These are phyloP conservation scores for Carex myosuroides DNA, from an alignment of 176 grass and related monocot genomes.

Conservation along the genomic window DNA sequence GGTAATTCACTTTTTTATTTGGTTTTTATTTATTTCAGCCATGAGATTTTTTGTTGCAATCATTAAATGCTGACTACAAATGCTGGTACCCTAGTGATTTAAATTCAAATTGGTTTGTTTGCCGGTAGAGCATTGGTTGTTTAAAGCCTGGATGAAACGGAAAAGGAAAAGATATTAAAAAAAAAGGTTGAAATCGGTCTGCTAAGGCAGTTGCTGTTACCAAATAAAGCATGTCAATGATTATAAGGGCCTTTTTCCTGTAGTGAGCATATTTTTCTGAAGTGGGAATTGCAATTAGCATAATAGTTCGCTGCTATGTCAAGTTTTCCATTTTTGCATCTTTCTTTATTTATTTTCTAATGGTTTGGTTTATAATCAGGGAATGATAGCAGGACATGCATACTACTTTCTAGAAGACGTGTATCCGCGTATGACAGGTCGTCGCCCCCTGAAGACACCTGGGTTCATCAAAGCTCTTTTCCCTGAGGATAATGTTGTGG, in stretches of 20 bases:
- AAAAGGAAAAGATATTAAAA: background rate
- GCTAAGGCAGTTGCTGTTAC: background rate
- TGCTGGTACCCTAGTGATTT: background rate
- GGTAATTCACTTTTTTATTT: constrained; percentile 45
- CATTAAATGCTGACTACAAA: background rate
- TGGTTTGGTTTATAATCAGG: constrained; percentile 38
- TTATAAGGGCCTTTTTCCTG: background rate
- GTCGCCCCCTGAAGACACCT: constrained; percentile 77
- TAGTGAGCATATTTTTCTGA: background rate
- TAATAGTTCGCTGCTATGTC: background rate
- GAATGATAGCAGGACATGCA: constrained; percentile 93
- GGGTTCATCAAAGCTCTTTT: constrained; percentile 83
- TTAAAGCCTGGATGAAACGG: background rate
- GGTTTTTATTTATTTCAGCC: background rate
- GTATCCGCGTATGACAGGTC: constrained; percentile 78
- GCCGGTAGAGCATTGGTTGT: background rate
- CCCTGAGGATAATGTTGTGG: constrained; percentile 59
- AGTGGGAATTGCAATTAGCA: background rate
- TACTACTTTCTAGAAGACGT: constrained; percentile 97
- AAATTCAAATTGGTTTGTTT: background rate
- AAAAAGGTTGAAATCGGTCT: background rate
- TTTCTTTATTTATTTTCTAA: background rate
- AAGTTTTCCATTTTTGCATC: background rate
- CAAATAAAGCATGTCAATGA: background rate
- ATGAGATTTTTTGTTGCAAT: background rate